A percentile compares a stretch with the other conserved stretches of the same genome.
phyloP scores from a whole-genome alignment of 2,329 filamentous ascomycete species.

The Neocatenulostroma microsporum region DNA sequence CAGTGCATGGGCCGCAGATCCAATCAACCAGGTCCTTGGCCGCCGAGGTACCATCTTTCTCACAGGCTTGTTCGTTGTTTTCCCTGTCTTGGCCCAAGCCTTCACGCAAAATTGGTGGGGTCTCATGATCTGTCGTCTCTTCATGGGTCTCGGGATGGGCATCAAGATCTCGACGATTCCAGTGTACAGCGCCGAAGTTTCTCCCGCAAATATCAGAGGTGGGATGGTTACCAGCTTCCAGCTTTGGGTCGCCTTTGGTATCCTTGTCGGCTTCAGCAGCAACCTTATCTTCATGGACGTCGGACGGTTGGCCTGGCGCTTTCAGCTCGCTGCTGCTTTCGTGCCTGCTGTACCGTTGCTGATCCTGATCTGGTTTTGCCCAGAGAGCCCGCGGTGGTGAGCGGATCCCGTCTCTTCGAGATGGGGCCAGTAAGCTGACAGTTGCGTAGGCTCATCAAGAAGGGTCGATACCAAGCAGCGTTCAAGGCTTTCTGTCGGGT shows the following conservation, averaged over 20 bases:
- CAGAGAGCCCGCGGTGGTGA: slow-evolving; percentile 24
- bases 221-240: slow-evolving; percentile 29
- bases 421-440: too few relatives aligned
- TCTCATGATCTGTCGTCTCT: slow-evolving; percentile 59
- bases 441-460: slow-evolving; percentile 22
- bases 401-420: too few relatives aligned
- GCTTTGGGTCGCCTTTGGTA: slow-evolving; percentile 52
- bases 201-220: slow-evolving; percentile 42
- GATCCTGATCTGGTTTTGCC: slow-evolving; percentile 46
- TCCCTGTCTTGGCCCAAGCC: slow-evolving; percentile 57
- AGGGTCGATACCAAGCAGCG: slow-evolving; percentile 16
- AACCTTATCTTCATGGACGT: slow-evolving; percentile 55
- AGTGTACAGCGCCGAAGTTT: slow-evolving; percentile 33
- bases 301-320: slow-evolving; percentile 56
- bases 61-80: slow-evolving; percentile 42
- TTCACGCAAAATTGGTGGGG: slow-evolving; percentile 58
- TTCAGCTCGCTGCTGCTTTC: slow-evolving; percentile 55
- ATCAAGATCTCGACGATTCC: slow-evolving; percentile 38
- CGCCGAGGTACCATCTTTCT: slow-evolving; percentile 33
- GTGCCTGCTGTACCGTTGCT: slow-evolving; percentile 57
- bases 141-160: slow-evolving; percentile 53
- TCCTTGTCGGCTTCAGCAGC: slow-evolving; percentile 55
- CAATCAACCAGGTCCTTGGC: slow-evolving; percentile 24
- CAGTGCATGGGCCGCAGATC: slow-evolving; percentile 47
- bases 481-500: slow-evolving; percentile 40